Percentiles rank a stretch among this genome's conserved stretches.
Conservation (phyloP, 108 stramenopile genomes). For the Halocafeteria seosinensis region DNA sequence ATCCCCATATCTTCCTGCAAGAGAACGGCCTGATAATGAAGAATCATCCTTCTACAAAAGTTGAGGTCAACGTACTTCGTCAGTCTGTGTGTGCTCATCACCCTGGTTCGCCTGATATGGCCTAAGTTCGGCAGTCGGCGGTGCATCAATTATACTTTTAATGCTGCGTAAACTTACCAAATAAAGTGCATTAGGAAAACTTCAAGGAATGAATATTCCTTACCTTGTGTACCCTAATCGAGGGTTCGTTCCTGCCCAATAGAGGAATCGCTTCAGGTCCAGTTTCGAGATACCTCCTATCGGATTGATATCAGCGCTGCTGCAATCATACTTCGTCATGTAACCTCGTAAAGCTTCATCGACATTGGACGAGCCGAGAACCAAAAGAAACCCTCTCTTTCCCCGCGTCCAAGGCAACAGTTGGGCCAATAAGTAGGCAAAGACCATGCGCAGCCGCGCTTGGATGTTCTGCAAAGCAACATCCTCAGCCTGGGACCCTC, state of each 20-base stretch:
- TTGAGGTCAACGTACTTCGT: too few species aligned
- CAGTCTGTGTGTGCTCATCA: constrained; percentile 15
- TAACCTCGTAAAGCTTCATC: constrained; percentile 95
- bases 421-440: constrained; percentile 85
- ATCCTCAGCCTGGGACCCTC: constrained; percentile 73
- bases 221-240: too few species aligned
- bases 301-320: constrained; percentile 87
- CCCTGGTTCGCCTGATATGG: constrained; percentile 51
- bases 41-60: not conserved
- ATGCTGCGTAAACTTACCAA: too few species aligned
- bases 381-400: constrained; percentile 65
- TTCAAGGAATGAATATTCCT: not conserved
- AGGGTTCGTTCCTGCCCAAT: constrained; percentile 5
- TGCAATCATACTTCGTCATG: constrained; percentile 98
- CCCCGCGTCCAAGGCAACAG: constrained; percentile 77
- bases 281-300: constrained; percentile 88
- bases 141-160: constrained; percentile 73
- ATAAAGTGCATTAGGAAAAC: not conserved
- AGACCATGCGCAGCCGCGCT: constrained; percentile 87
- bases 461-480: constrained; percentile 95
- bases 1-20: constrained; percentile 99
- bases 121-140: constrained; percentile 86
- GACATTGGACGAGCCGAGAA: constrained; percentile 89
- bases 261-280: constrained; percentile 30
- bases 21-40: constrained; percentile 68